Conservation (phyloP, 495 filamentous ascomycete genomes). For the Penicillium waksmanii region DNA sequence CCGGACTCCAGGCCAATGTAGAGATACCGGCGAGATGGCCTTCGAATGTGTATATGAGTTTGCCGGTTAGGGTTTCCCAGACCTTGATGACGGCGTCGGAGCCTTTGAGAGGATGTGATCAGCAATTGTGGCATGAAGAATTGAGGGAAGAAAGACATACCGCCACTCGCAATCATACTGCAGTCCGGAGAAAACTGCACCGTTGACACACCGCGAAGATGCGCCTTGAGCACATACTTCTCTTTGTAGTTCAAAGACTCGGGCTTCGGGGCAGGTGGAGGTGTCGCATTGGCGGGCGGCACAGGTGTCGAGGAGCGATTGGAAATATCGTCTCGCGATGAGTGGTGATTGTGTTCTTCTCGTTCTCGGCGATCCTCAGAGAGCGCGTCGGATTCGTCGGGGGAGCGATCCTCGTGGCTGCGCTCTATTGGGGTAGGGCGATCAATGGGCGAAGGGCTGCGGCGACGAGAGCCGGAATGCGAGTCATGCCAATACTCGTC, state of each 20-base stretch:
- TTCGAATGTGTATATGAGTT: constrained; percentile 82
- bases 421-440: constrained; percentile 18
- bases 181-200: constrained; percentile 92
- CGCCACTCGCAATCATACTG: constrained; percentile 84
- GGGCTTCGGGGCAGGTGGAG: constrained; percentile 48
- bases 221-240: constrained; percentile 70
- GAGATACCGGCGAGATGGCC: constrained; percentile 92
- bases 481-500: constrained; percentile 46
- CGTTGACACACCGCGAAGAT: constrained; percentile 76
- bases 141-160: constrained; percentile 42
- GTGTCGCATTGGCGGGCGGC: constrained; percentile 39
- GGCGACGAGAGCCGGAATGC: constrained; percentile 30
- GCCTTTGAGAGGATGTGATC: constrained; percentile 43
- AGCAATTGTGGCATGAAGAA: not conserved
- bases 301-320: constrained; percentile 40
- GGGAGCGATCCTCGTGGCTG: constrained; percentile 20
- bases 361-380: constrained; percentile 23
- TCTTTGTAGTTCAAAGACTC: constrained; percentile 60
- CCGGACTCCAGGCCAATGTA: constrained; percentile 87
- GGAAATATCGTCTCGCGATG: constrained; percentile 23
- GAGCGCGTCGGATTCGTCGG: constrained; percentile 21
- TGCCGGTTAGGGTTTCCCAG: constrained; percentile 81
- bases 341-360: constrained; percentile 9
- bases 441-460: constrained; percentile 30
- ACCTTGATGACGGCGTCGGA: constrained; percentile 89